Evolutionary conservation across 169 alveolate genomes (phyloP).

Genomic region (Plasmodium vivax): DNA sequence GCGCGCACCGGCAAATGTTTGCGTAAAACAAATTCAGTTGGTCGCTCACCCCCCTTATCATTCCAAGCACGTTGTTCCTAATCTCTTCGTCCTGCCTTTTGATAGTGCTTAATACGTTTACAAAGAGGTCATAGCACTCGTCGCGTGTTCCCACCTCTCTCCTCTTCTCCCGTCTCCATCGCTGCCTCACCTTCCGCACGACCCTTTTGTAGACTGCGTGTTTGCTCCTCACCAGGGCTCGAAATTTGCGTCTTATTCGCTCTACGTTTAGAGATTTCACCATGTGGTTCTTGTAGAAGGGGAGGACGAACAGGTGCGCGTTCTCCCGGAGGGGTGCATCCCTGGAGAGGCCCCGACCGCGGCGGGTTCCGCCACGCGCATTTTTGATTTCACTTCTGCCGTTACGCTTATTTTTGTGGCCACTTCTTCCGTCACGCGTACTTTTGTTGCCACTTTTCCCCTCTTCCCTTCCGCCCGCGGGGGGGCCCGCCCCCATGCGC

Average conservation of each 20-base stretch:
- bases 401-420: neutral
- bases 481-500: neutral
- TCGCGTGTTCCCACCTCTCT: neutral
- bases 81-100: constrained; percentile 32
- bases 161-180: neutral
- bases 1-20: constrained; percentile 39
- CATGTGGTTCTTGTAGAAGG: neutral
- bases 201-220: constrained; percentile 28
- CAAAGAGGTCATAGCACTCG: constrained; percentile 8
- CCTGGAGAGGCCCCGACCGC: neutral
- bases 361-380: neutral
- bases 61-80: constrained; percentile 33
- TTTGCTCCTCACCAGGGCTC: constrained; percentile 20
- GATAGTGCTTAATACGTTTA: constrained; percentile 15
- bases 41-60: constrained; percentile 14
- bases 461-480: neutral
- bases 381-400: neutral
- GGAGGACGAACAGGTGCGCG: neutral
- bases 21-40: constrained; percentile 27
- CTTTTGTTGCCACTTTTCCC: neutral
- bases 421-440: neutral
- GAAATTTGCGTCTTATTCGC: constrained; percentile 18
- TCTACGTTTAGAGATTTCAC: constrained; percentile 44
- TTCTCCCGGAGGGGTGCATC: neutral
- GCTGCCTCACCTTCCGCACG: constrained; percentile 10